phyloP scores from a whole-genome alignment of 768 basidiomycete species.

The Kwoniella sp. region DNA sequence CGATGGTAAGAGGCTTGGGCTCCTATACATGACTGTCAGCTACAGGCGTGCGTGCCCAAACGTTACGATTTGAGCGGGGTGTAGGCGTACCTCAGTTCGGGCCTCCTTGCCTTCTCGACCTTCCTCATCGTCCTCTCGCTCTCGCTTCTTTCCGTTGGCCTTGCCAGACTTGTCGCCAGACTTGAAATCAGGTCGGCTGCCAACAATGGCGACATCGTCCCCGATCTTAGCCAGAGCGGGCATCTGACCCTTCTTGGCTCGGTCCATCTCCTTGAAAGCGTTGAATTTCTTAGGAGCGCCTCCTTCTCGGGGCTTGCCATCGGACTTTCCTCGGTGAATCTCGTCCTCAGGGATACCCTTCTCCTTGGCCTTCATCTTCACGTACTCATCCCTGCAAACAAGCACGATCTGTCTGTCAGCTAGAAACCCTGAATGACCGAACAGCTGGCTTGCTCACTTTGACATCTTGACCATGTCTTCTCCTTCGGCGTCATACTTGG shows the following conservation, averaged over 20 bases:
- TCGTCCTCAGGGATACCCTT: constrained; percentile 67
- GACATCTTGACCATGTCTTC: constrained; percentile 79
- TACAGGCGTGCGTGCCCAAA: constrained; percentile 1
- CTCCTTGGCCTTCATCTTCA: constrained; percentile 94
- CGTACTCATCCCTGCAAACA: constrained; percentile 71
- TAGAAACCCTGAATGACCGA: background rate
- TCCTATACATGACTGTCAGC: constrained; percentile 2
- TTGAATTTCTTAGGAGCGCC: constrained; percentile 49
- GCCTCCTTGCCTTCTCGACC: constrained; percentile 37
- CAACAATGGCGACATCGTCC: constrained; percentile 38
- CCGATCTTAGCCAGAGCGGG: constrained; percentile 41
- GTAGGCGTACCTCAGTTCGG: constrained; percentile 21
- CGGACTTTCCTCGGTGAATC: constrained; percentile 20
- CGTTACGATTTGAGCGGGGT: background rate
- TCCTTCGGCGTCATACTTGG: constrained; percentile 67
- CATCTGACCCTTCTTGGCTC: constrained; percentile 40
- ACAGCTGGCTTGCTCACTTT: constrained; percentile 64
- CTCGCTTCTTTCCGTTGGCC: constrained; percentile 31
- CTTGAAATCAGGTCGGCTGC: constrained; percentile 17
- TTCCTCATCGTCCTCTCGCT: constrained; percentile 45
- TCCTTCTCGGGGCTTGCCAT: constrained; percentile 1
- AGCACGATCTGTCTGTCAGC: constrained; percentile 14
- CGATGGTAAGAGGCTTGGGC: constrained; percentile 36
- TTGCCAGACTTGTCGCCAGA: constrained; percentile 23
- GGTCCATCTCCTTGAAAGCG: constrained; percentile 56